Conservation (phyloP, 495 filamentous ascomycete genomes). For the Cercophora samala region DNA sequence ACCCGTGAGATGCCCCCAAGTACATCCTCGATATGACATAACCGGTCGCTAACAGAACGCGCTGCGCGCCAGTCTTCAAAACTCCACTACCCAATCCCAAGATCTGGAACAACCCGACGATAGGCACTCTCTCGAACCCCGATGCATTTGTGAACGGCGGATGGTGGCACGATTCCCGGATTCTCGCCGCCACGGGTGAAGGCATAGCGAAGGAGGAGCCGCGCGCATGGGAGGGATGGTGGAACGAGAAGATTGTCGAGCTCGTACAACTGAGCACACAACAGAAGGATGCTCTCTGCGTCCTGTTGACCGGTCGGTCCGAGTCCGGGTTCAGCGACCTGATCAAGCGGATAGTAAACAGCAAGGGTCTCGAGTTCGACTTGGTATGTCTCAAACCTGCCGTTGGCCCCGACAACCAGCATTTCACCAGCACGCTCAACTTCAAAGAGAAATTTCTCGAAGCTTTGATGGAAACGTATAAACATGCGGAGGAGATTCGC, state of each 20-base stretch:
- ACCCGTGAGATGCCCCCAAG: conserved; percentile 62
- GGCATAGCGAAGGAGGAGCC: conserved; percentile 80
- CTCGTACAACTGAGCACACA: conserved; percentile 77
- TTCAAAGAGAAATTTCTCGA: conserved; percentile 85
- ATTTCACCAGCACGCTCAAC: conserved; percentile 70
- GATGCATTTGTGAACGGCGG: conserved; percentile 80
- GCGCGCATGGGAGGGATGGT: conserved; percentile 88
- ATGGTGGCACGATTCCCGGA: conserved; percentile 93
- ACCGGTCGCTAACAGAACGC: conserved; percentile 6
- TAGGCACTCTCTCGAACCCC: conserved; percentile 69
- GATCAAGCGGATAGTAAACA: conserved; percentile 76
- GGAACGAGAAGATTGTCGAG: conserved; percentile 90
- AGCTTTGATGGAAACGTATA: conserved; percentile 80
- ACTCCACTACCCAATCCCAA: conserved; percentile 86
- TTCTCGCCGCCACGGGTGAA: conserved; percentile 82
- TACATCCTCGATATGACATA: background rate
- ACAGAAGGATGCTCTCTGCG: conserved; percentile 80
- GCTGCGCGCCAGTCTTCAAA: conserved; percentile 66
- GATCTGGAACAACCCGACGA: conserved; percentile 75
- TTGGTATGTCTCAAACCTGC: conserved; percentile 85
- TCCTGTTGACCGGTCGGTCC: conserved; percentile 85
- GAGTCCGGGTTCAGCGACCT: conserved; percentile 73
- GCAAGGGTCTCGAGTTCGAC: conserved; percentile 80
- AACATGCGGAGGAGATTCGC: conserved; percentile 71
- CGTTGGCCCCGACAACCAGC: conserved; percentile 71